Percentiles rank a stretch among this genome's conserved stretches.
Evolutionary conservation across 805 yeast species (phyloP).

Genomic region (Starmera quercuum): DNA sequence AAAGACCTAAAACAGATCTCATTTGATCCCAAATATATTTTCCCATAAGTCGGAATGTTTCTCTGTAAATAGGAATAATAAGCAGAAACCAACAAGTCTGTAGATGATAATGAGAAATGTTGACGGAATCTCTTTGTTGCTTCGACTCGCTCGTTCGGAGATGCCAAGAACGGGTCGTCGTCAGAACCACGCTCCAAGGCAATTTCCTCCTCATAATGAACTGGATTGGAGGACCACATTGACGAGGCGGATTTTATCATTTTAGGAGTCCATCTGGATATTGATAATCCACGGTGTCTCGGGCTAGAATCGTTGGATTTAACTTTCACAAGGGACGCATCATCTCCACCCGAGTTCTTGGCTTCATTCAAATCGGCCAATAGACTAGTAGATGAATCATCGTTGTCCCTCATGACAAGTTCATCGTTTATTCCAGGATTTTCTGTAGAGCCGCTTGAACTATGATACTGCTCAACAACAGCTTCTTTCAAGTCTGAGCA

Average conservation of each 20-base stretch:
- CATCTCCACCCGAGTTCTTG: too few relatives aligned
- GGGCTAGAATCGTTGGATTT: too few relatives aligned
- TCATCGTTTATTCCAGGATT: too few relatives aligned
- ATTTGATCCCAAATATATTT: conserved; percentile 61
- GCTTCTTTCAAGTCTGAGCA: too few relatives aligned
- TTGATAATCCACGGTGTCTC: background rate
- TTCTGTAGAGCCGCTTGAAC: too few relatives aligned
- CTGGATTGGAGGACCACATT: conserved; percentile 55
- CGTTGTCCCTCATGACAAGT: too few relatives aligned
- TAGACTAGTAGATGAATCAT: too few relatives aligned
- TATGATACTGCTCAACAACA: too few relatives aligned
- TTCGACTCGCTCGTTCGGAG: conserved; percentile 32
- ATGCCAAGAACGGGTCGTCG: conserved; percentile 42
- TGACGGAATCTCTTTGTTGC: conserved; percentile 53
- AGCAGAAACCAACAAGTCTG: conserved; percentile 50
- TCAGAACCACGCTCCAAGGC: conserved; percentile 32
- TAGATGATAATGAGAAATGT: conserved; percentile 55
- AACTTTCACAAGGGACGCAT: too few relatives aligned
- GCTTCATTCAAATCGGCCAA: too few relatives aligned
- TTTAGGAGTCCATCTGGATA: background rate
- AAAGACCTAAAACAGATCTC: conserved; percentile 76
- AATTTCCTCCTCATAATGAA: conserved; percentile 45
- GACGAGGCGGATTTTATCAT: conserved; percentile 16
- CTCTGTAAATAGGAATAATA: conserved; percentile 65
- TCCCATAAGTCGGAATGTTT: conserved; percentile 77